Percentiles rank a stretch among this genome's conserved stretches.
Evolutionary conservation across 1,139 yeast genomes (phyloP).

Genomic region (Sugiyamaella novakii): DNA sequence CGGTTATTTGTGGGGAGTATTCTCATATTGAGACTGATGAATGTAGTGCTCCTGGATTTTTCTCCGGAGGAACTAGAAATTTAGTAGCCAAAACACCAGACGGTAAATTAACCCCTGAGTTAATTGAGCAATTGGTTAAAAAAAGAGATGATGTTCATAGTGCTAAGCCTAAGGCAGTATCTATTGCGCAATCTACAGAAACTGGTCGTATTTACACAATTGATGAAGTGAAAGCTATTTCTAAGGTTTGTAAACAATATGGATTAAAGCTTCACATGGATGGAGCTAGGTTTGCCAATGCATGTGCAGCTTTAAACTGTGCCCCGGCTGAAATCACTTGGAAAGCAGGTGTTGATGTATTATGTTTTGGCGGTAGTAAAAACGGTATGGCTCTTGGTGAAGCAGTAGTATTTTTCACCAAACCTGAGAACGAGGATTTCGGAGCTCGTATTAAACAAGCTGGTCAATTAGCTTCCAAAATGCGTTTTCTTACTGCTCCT

Average conservation of each 20-base stretch:
- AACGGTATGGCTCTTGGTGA: conserved; percentile 24
- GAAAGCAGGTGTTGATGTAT: conserved; percentile 22
- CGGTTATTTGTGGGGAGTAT: conserved; percentile 17
- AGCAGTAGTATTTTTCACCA: conserved; percentile 21
- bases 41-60: conserved; percentile 21
- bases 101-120: conserved; percentile 17
- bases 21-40: conserved; percentile 23
- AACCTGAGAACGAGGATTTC: conserved; percentile 15
- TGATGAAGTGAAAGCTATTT: conserved; percentile 19
- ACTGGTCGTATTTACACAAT: conserved; percentile 18
- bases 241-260: conserved; percentile 14
- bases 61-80: conserved; percentile 20
- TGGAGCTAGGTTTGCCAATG: conserved; percentile 22
- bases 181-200: conserved; percentile 21
- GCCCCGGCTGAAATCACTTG: conserved; percentile 20
- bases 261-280: conserved; percentile 21
- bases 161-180: conserved; percentile 19
- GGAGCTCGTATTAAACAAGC: conserved; percentile 21
- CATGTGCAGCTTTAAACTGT: conserved; percentile 20
- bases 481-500: conserved; percentile 20
- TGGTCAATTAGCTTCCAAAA: conserved; percentile 21
- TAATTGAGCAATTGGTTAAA: conserved; percentile 15
- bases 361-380: conserved; percentile 20
- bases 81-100: conserved; percentile 13
- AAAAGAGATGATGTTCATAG: conserved; percentile 19